phyloP scores from a whole-genome alignment of 2,329 filamentous ascomycete genomes.

The Westerdykella aurantiaca region DNA sequence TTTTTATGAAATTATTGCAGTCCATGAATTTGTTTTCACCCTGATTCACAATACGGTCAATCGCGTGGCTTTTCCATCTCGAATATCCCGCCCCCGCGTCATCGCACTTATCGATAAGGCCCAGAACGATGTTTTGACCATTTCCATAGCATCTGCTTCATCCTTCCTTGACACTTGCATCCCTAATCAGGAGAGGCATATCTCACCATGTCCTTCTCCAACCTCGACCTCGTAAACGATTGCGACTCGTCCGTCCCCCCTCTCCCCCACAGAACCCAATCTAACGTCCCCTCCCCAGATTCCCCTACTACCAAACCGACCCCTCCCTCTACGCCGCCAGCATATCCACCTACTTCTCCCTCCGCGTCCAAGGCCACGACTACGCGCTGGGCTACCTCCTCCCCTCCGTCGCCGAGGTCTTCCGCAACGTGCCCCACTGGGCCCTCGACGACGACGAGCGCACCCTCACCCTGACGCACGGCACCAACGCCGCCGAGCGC shows the following conservation, averaged over 20 bases:
- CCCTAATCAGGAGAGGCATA: no score
- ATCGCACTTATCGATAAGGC: background rate
- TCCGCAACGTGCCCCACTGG: slow-evolving; percentile 57
- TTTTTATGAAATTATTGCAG: no score
- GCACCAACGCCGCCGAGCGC: slow-evolving; percentile 57
- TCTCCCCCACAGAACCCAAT: background rate
- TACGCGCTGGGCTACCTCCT: slow-evolving; percentile 55
- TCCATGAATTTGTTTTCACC: no score
- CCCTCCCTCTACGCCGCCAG: slow-evolving; percentile 51
- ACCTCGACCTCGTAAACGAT: slow-evolving; percentile 52
- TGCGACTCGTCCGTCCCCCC: slow-evolving; percentile 46
- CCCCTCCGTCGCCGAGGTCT: slow-evolving; percentile 55
- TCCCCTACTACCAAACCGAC: slow-evolving; percentile 65
- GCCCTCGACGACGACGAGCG: slow-evolving; percentile 53
- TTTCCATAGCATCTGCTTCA: no score
- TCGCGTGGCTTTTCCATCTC: no score
- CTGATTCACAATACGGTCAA: no score
- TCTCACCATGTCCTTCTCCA: slow-evolving; percentile 36
- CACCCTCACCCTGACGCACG: slow-evolving; percentile 59
- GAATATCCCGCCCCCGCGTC: no score
- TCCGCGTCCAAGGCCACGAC: slow-evolving; percentile 63
- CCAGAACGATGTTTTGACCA: no score
- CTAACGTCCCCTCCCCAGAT: slow-evolving; percentile 46
- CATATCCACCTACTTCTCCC: slow-evolving; percentile 52
- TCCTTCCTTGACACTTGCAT: no score